A percentile compares a stretch with the other conserved stretches of the same genome.
phyloP scores from a whole-genome alignment of 305 asterid species.

The Solanum hybrid region DNA sequence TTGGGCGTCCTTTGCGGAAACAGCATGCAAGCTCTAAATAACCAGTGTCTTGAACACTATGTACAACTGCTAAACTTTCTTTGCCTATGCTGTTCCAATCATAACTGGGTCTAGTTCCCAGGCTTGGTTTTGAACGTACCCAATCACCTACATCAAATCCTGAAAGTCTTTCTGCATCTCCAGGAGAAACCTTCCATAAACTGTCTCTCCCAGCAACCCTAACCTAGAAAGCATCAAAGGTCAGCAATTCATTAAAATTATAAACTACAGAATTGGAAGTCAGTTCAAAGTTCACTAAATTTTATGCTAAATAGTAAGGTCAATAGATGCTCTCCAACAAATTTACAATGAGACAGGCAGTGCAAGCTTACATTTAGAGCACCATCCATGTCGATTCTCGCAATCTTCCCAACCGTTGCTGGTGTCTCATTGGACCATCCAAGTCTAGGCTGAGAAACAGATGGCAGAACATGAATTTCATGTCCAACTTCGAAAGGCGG shows the following conservation, averaged over 20 bases:
- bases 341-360: conserved; percentile 7
- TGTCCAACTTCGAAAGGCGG: conserved; percentile 83
- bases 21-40: conserved; percentile 90
- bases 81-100: conserved; percentile 90
- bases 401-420: conserved; percentile 79
- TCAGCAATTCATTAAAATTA: not conserved
- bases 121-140: conserved; percentile 85
- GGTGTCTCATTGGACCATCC: conserved; percentile 96
- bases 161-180: conserved; percentile 89
- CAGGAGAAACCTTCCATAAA: conserved; percentile 91
- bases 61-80: conserved; percentile 83
- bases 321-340: not conserved
- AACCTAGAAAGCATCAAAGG: conserved; percentile 38
- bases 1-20: conserved; percentile 64
- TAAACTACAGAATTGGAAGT: not conserved
- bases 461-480: conserved; percentile 67
- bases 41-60: conserved; percentile 76
- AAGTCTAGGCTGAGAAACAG: conserved; percentile 80
- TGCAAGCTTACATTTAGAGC: conserved; percentile 69
- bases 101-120: conserved; percentile 85
- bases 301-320: not conserved
- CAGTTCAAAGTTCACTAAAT: not conserved
- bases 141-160: conserved; percentile 96
- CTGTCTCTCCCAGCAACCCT: conserved; percentile 68
- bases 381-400: conserved; percentile 90